phyloP scores from a whole-genome alignment of 2,329 filamentous ascomycete species.

The Alternaria sp. region DNA sequence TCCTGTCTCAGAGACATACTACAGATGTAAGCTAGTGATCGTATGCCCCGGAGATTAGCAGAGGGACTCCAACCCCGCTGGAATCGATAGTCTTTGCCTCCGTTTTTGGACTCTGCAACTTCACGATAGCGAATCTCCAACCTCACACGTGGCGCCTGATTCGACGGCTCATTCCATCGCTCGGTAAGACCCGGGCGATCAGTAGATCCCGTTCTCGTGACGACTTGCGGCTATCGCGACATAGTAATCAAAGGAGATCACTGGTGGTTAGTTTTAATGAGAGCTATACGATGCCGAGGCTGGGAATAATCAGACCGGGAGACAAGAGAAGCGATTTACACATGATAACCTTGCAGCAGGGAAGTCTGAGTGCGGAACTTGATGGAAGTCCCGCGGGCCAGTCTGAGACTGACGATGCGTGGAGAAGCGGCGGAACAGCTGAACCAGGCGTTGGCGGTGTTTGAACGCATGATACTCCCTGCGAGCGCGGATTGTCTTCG shows the following conservation, averaged over 20 bases:
- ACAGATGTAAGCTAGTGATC: constrained; percentile 15
- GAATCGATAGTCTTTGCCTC: constrained; percentile 26
- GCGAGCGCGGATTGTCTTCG: neutral
- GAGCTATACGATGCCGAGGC: neutral
- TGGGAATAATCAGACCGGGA: neutral
- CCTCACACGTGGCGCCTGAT: neutral
- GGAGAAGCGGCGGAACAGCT: constrained; percentile 7
- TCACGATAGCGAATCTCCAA: neutral
- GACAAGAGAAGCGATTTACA: neutral
- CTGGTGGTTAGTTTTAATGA: neutral
- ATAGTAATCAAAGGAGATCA: neutral
- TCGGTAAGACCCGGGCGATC: constrained; percentile 8
- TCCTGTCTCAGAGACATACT: constrained; percentile 16
- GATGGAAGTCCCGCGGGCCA: constrained; percentile 4
- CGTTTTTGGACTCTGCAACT: constrained; percentile 19
- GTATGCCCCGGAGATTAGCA: constrained; percentile 21
- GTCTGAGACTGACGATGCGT: constrained; percentile 4
- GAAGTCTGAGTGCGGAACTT: constrained; percentile 3
- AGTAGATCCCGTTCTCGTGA: constrained; percentile 12
- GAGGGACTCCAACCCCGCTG: constrained; percentile 8
- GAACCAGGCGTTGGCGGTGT: neutral
- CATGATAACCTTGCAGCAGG: constrained; percentile 2
- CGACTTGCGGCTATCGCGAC: constrained; percentile 3
- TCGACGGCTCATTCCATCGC: constrained; percentile 2
- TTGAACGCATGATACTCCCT: constrained; percentile 4